phyloP scores from a whole-genome alignment of 176 grass and related monocot species.

The Tuctoria greenei region DNA sequence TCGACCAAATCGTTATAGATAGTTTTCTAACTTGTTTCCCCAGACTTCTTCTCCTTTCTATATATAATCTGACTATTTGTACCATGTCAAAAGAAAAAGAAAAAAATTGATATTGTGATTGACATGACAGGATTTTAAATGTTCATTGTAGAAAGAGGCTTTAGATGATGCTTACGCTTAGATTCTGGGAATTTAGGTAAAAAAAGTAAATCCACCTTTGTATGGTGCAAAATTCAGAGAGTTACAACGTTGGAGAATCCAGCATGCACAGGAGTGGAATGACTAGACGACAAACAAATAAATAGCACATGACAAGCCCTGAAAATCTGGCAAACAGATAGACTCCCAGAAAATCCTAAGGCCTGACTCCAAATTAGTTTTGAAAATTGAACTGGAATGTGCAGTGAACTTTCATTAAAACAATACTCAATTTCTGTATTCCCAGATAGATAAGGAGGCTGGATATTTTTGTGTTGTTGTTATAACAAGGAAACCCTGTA shows the following conservation, averaged over 20 bases:
- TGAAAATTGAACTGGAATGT: not conserved
- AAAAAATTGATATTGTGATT: not conserved
- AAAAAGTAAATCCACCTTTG: conserved; percentile 11
- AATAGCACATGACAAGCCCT: conserved; percentile 3
- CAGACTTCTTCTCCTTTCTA: not conserved
- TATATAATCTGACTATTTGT: not conserved
- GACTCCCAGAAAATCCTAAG: conserved; percentile 4
- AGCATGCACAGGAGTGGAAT: not conserved
- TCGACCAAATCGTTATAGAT: conserved; percentile 24
- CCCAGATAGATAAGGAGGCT: not conserved
- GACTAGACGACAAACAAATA: not conserved
- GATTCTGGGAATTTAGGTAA: not conserved
- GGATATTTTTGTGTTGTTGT: not conserved
- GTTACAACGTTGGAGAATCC: not conserved
- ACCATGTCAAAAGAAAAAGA: no score
- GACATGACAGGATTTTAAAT: not conserved
- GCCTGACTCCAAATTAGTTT: conserved; percentile 9
- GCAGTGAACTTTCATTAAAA: not conserved
- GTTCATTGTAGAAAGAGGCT: not conserved
- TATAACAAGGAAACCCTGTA: not conserved
- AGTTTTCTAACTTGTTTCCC: not conserved
- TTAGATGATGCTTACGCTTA: no score
- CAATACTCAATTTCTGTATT: not conserved
- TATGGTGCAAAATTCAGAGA: not conserved
- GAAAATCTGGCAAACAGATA: not conserved